Evolutionary conservation across 192 early-diverging fungal species (phyloP).

Genomic region (Coemansia sp.): DNA sequence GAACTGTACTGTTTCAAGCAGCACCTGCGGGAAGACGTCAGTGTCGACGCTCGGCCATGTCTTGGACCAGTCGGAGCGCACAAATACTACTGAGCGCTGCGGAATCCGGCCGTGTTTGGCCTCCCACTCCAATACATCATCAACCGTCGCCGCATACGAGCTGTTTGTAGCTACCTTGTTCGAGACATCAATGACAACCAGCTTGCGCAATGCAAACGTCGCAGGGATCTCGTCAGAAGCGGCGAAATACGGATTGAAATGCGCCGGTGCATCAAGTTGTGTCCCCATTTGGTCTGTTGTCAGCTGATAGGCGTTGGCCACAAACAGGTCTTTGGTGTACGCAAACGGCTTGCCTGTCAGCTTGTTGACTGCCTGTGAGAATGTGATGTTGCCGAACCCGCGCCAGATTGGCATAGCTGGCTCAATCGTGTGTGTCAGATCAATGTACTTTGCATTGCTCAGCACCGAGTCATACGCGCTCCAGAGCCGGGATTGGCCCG

Average conservation of each 20-base stretch:
- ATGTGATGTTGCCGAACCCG: slow-evolving; percentile 56
- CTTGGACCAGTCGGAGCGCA: slow-evolving; percentile 57
- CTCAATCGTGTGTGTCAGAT: slow-evolving; percentile 55
- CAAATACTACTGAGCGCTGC: slow-evolving; percentile 46
- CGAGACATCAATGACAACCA: slow-evolving; percentile 56
- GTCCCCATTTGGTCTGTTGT: slow-evolving; percentile 58
- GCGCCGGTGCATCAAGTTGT: slow-evolving; percentile 56
- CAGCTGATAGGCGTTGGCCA: slow-evolving; percentile 52
- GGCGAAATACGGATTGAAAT: slow-evolving; percentile 51
- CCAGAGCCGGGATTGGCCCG: slow-evolving; percentile 20
- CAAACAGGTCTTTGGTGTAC: slow-evolving; percentile 49
- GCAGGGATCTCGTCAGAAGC: slow-evolving; percentile 53
- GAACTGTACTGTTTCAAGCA: slow-evolving; percentile 47
- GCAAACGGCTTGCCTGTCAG: slow-evolving; percentile 43
- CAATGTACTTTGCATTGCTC: slow-evolving; percentile 43
- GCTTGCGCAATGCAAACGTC: slow-evolving; percentile 54
- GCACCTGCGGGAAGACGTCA: slow-evolving; percentile 54
- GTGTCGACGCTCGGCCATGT: slow-evolving; percentile 54
- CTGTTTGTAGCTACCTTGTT: slow-evolving; percentile 27
- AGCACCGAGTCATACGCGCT: slow-evolving; percentile 26
- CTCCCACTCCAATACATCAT: slow-evolving; percentile 48
- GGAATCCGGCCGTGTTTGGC: slow-evolving; percentile 41
- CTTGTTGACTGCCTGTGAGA: slow-evolving; percentile 39
- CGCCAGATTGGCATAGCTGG: slow-evolving; percentile 58
- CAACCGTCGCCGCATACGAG: slow-evolving; percentile 39